These are phyloP conservation scores for Claviceps fusiformis DNA, from an alignment of 2,329 filamentous ascomycete species.

Conservation along the genomic window DNA sequence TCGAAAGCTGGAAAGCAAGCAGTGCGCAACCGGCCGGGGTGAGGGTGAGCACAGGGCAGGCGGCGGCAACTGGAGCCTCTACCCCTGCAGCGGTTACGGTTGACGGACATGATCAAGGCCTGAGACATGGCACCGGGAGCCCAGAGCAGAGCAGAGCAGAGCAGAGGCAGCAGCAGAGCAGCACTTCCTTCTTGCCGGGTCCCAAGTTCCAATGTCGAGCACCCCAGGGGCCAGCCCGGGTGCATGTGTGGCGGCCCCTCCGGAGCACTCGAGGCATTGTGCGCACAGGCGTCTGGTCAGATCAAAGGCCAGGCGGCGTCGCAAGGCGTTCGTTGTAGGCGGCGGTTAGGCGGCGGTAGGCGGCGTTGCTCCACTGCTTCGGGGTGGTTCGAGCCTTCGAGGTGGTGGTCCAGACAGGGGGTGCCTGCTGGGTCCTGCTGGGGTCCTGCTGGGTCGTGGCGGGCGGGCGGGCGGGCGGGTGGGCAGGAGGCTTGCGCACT, in stretches of 20 bases:
- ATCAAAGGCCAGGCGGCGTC: neutral
- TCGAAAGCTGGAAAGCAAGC: neutral
- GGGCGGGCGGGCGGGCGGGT: neutral
- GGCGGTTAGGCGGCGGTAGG: neutral
- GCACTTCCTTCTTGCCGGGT: too few relatives aligned
- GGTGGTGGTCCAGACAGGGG: neutral
- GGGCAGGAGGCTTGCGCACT: neutral
- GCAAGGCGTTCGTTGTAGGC: neutral
- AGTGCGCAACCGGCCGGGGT: constrained; percentile 11
- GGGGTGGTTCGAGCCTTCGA: neutral
- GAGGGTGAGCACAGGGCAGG: constrained; percentile 5
- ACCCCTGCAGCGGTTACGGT: constrained; percentile 4
- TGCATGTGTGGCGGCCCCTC: constrained; percentile 5
- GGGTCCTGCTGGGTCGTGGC: neutral
- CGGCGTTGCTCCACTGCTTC: neutral
- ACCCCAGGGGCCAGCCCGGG: neutral
- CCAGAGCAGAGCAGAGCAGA: neutral
- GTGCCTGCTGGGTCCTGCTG: neutral
- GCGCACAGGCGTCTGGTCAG: neutral
- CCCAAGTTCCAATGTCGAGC: too few relatives aligned
- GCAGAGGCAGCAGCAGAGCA: too few relatives aligned
- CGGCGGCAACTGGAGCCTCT: neutral
- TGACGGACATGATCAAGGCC: constrained; percentile 3
- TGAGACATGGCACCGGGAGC: constrained; percentile 5
- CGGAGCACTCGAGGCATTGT: constrained; percentile 2